Evolutionary conservation across 2,329 filamentous ascomycete species (phyloP), one percentile per base, ranked within the genome.

Genomic region (Aspergillus luchuensis): DNA sequence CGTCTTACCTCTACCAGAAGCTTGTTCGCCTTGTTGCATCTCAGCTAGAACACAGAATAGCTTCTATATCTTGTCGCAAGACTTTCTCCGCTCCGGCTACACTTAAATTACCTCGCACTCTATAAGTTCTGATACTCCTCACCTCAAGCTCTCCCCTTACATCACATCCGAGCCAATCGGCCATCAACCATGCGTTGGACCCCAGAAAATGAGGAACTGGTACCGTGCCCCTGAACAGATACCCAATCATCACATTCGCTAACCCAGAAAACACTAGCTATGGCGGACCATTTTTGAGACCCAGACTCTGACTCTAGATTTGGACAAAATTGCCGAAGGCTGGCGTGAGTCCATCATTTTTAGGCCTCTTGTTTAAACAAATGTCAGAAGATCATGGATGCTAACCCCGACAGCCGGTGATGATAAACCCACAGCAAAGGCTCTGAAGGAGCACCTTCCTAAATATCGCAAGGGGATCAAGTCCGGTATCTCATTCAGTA

Each of bases 241-340:
- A 21, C 17, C 41, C 8, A 5, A 30, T 7, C n/a, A 17, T 25
- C 13, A 15, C 25, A 11, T 19, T 7, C 3, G 5, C n/a, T 54
- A 48, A 54, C 25, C 39, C 21, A 11, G 25, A 7, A 53, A n/a
- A 25, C n/a, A 23, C 23, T 15, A 65, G 64, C 62, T 66, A 28
- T 63, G 63, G 58, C 57, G 51, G 21, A 65, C 62, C 13, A 51
- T 66, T 48, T 65, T 64, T 19, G 59, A 61, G 25, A 64, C 60
- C 6, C 60, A 64, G 8, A 58, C 33, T 13, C 49, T 66, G 28
- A 51, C 51, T 25, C 48, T 66, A 17, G 55, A 66, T 17, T 56
- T 65, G 4, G 58, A 55, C 36, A 57, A 49, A 4, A 23, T 65
- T 41, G 21, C 60, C 3, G 25, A 45, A 3, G 36, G 10, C 28